Evolutionary conservation across 352 stramenopile genomes (phyloP).

Genomic region (Globisporangium nunn): DNA sequence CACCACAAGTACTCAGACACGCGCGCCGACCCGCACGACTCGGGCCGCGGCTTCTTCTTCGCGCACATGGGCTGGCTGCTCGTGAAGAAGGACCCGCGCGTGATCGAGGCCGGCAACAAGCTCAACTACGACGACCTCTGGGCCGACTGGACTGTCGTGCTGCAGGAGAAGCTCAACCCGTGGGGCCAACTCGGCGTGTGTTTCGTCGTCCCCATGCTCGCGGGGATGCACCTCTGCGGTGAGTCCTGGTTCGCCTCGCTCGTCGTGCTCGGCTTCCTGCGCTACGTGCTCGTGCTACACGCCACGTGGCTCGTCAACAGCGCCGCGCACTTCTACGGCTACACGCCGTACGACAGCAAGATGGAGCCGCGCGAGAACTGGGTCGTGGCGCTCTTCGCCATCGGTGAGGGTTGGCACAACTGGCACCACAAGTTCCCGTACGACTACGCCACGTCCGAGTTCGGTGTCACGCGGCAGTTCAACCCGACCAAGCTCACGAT

Average conservation of each 20-base stretch:
- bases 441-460: slow-evolving; percentile 97
- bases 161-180: slow-evolving; percentile 94
- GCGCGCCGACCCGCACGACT: slow-evolving; percentile 93
- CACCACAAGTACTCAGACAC: slow-evolving; percentile 99
- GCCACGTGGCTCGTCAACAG: slow-evolving; percentile 99
- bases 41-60: slow-evolving; percentile 97
- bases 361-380: slow-evolving; percentile 95
- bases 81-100: slow-evolving; percentile 96
- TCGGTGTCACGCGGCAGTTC: slow-evolving; percentile 94
- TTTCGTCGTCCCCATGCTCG: slow-evolving; percentile 92
- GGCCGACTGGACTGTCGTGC: slow-evolving; percentile 90
- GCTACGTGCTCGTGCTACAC: slow-evolving; percentile 96
- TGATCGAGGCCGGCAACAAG: slow-evolving; percentile 83
- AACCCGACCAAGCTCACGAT: slow-evolving; percentile 99
- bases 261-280: slow-evolving; percentile 92
- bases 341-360: slow-evolving; percentile 97
- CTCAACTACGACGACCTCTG: slow-evolving; percentile 95
- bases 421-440: slow-evolving; percentile 97
- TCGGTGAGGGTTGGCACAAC: slow-evolving; percentile 98
- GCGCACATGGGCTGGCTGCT: slow-evolving; percentile 98
- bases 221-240: slow-evolving; percentile 88
- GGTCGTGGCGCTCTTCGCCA: slow-evolving; percentile 91
- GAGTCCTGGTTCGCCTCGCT: slow-evolving; percentile 95
- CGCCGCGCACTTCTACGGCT: slow-evolving; percentile 96
- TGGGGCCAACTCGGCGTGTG: slow-evolving; percentile 93